Evolutionary conservation across 2,329 filamentous ascomycete species (phyloP).

Genomic region (Pseudogymnoascus sp.): DNA sequence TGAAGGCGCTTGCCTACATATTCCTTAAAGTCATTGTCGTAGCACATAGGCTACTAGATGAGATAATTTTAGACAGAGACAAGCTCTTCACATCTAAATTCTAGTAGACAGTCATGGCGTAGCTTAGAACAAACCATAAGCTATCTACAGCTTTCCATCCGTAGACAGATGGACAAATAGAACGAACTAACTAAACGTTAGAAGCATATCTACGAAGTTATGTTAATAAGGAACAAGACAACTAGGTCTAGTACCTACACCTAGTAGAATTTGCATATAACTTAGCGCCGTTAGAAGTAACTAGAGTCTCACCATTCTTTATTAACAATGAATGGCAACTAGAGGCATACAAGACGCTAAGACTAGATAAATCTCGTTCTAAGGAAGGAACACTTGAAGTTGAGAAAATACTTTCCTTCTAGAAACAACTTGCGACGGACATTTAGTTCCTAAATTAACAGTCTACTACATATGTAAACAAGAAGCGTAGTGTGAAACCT

Average conservation of each 20-base stretch:
- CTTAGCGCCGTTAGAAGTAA: neutral
- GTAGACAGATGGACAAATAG: conserved; percentile 8
- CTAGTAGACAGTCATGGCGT: neutral
- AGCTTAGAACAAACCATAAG: conserved; percentile 9
- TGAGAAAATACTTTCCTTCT: too few relatives aligned
- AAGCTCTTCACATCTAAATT: conserved; percentile 14
- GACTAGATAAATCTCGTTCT: neutral
- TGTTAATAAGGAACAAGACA: conserved; percentile 10
- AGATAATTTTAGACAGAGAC: conserved; percentile 14
- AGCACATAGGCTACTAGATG: conserved; percentile 8
- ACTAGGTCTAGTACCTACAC: conserved; percentile 8
- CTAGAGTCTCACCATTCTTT: neutral
- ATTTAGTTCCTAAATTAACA: neutral
- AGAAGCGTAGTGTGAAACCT: neutral
- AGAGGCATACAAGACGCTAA: neutral
- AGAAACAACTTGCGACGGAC: neutral
- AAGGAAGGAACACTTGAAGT: too few relatives aligned
- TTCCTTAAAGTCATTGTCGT: conserved; percentile 3
- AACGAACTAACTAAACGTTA: conserved; percentile 9
- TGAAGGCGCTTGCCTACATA: neutral
- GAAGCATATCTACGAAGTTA: conserved; percentile 11
- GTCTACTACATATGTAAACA: neutral
- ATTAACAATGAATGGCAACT: conserved; percentile 7
- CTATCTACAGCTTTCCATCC: conserved; percentile 13
- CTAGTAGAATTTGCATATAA: conserved; percentile 12